Conservation (phyloP, 202 grass and related monocot genomes). For the Digitaria exilis region DNA sequence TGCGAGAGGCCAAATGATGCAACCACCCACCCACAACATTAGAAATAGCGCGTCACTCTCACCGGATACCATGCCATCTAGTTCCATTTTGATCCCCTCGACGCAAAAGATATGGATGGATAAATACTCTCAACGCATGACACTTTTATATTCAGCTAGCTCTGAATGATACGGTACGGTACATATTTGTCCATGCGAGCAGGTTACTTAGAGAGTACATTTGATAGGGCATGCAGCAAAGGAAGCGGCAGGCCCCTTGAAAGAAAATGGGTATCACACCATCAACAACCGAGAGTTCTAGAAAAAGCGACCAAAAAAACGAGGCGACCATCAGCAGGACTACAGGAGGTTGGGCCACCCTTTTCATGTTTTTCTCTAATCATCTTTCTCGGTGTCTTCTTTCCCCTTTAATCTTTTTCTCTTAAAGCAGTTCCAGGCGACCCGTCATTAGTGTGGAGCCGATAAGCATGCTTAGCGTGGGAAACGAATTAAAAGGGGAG, state of each 20-base stretch:
- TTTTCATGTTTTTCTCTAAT: constrained; percentile 18
- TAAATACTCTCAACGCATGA: not conserved
- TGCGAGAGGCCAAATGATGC: not conserved
- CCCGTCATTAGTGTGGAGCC: not conserved
- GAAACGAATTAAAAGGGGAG: not conserved
- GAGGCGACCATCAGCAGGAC: not conserved
- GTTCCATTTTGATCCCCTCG: not conserved
- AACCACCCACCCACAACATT: not conserved
- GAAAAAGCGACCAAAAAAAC: not conserved
- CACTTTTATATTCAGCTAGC: not conserved
- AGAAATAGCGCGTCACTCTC: not conserved
- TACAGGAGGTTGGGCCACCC: constrained; percentile 9
- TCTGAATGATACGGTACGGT: not conserved
- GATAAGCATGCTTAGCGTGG: constrained; percentile 28
- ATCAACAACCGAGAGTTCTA: constrained; percentile 21
- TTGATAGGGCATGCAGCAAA: not conserved
- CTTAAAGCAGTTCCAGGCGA: not conserved
- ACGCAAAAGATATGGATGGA: not conserved
- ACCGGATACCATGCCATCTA: not conserved
- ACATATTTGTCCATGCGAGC: not conserved
- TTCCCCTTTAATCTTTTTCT: not conserved
- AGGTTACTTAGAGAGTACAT: not conserved
- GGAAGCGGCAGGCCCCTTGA: not conserved
- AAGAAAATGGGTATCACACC: not conserved
- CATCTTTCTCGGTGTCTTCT: not conserved